Base-by-base conservation (phyloP, 2,329 filamentous ascomycete species). In the Fusarium praegraminearum region DNA sequence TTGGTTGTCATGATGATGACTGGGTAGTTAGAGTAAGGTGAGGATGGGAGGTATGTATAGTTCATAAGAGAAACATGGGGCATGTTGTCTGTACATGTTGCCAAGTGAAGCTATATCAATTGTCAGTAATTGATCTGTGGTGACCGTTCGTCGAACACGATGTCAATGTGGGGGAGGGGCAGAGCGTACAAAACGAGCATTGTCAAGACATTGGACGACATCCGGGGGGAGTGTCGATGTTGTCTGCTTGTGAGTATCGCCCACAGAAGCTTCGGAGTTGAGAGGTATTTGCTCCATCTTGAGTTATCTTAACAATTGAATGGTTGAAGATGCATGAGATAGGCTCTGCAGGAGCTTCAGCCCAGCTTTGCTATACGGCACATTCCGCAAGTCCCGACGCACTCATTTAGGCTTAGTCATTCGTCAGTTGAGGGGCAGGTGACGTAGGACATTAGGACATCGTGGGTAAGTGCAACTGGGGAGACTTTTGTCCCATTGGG, bases 1-100 rank as follows among this genome's bases (percentile, higher is more conserved):
- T 93, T 93, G 46, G 92, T 97, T 58, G 96, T 98, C 92, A 95
- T 94, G 85, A 98, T 91, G 77, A 98, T 97, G 69, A 94, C 91
- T n/a, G 93, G 91, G n/a, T 83, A 81, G 53, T 86, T 77, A 40
- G 88, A 86, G 80, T 89, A 91, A 40, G 89, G 90, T 18, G 92
- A 93, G 8, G 86, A 89, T 40, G 94, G 91, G 24, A 99, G 91
- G 82, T 98, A 98, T 77, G 96, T 98, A 84, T 98, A 98, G 84
- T 97, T 98, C 96, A 99, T 99, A 70, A 99, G 89, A 38, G 94
- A 97, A 71, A 98, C 93, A 79, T 98, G 93, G 12, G 96, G 96
- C 69, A 90, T 85, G 76, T 96, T 91, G 72, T 91, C 86, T 73
- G 89, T 89, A 80, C 92, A 97, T 59, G 96, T 99, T 74, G 96